Base-by-base conservation (phyloP, 2,329 filamentous ascomycete genomes). In the Talaromyces atroroseus region DNA sequence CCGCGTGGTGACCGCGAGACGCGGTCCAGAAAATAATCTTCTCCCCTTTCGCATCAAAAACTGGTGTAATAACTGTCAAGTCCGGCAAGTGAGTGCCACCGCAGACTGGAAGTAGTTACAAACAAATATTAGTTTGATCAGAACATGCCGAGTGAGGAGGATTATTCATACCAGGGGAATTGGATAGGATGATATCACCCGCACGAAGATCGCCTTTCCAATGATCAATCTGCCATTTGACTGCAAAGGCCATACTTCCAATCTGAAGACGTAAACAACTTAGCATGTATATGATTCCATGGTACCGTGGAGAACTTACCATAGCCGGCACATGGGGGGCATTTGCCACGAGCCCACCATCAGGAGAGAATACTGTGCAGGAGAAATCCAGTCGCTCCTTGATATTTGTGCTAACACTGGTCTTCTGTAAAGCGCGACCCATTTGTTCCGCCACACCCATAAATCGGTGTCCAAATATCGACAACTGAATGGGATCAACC, bases 201-300 rank as follows among this genome's bases (percentile, higher is more conserved):
- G 79, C 82, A 62, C 86, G 85, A 36, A 90, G 75, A 61, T 83
- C 85, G 16, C 84, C 86, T 63, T 82, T 79, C 86, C 87, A 90
- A 53, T 89, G 86, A 29, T 55, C 18, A 12, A 55, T 55, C 21
- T 55, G 53, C 29, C 23, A 55, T 21, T 49, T 55, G 3, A 55
- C 53, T 8, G 53, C 53, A 45, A 55, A 50, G 1, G 23, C 53
- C 53, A 55, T 55, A 49, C 52, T 55, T 5, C 49, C 49, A 32
- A 51, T 51, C 47, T 49, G 36, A 18, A 34, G 2, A 34, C 24
- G 23, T 1, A 18, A 18, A 3, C 6, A 34, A 34, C 6, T 34
- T 14, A 34, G 32, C 10, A 34, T 12, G 6, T 14, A 12, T 34
- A 34, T 34, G 10, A 34, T 10, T 14, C 10, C 12, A 7, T 11